phyloP scores from a whole-genome alignment of 176 grass and related monocot species.

The Dactylis glomerata region DNA sequence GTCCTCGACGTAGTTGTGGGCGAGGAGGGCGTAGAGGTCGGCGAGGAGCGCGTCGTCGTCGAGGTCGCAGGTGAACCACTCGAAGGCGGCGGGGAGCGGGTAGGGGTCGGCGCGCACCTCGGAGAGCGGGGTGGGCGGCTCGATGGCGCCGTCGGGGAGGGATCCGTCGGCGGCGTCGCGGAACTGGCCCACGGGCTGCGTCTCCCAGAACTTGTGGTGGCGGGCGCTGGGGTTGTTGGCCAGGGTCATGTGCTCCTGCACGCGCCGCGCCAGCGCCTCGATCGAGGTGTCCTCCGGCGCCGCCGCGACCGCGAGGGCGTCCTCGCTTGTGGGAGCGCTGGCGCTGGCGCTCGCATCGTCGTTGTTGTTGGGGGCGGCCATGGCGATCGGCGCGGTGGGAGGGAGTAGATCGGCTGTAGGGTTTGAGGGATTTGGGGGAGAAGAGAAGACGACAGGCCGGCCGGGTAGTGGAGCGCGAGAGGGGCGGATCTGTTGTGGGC shows the following conservation, averaged over 20 bases:
- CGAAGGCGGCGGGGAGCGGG: constrained; percentile 76
- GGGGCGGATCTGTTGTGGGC: constrained; percentile 37
- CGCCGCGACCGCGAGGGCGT: background rate
- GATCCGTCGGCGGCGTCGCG: constrained; percentile 54
- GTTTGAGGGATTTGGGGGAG: constrained; percentile 42
- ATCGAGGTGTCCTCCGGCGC: constrained; percentile 47
- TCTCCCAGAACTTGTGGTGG: constrained; percentile 98
- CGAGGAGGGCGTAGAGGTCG: constrained; percentile 87
- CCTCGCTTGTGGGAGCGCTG: constrained; percentile 7
- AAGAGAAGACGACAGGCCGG: background rate
- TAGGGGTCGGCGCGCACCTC: constrained; percentile 94
- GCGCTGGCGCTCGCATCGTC: background rate
- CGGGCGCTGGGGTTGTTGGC: constrained; percentile 43
- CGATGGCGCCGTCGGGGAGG: constrained; percentile 75
- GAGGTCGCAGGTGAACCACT: constrained; percentile 98
- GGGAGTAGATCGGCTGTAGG: constrained; percentile 44
- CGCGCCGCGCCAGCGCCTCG: constrained; percentile 62
- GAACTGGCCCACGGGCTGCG: constrained; percentile 94
- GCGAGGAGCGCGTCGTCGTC: constrained; percentile 71
- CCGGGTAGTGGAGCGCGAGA: constrained; percentile 23
- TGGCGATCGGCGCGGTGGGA: constrained; percentile 37
- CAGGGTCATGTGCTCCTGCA: constrained; percentile 73
- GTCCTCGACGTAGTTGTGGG: constrained; percentile 97
- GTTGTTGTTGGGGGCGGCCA: constrained; percentile 47
- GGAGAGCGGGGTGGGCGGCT: constrained; percentile 60